A percentile compares a stretch with the other conserved stretches of the same genome.
Evolutionary conservation across 441 rosid species (phyloP).

Genomic region (Erodium texanum): DNA sequence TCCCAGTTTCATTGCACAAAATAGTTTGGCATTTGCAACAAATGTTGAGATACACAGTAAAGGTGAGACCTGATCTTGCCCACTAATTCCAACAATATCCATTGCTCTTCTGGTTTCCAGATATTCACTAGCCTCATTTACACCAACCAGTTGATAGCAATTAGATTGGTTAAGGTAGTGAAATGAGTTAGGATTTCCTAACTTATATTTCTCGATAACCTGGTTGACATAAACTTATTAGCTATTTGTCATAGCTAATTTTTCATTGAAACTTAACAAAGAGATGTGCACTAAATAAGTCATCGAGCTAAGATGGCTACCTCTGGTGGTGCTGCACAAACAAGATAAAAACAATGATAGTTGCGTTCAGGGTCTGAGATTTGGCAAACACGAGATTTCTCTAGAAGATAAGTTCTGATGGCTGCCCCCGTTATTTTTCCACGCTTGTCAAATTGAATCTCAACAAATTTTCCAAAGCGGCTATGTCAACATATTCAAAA

Average conservation of each 20-base stretch:
- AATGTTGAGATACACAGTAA: constrained; percentile 13
- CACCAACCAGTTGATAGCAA: constrained; percentile 73
- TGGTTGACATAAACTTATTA: constrained; percentile 22
- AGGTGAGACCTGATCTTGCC: constrained; percentile 64
- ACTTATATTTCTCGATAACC: constrained; percentile 80
- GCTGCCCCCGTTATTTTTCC: constrained; percentile 98
- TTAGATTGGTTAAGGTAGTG: constrained; percentile 90
- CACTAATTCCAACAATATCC: constrained; percentile 90
- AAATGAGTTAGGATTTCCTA: constrained; percentile 68
- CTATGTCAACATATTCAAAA: constrained; percentile 44
- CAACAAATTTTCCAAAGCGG: constrained; percentile 96
- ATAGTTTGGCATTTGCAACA: constrained; percentile 7
- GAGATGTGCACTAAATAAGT: constrained; percentile 8
- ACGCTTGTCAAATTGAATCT: constrained; percentile 91
- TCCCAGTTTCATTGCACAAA: constrained; percentile 10
- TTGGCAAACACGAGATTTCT: constrained; percentile 97
- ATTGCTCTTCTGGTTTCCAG: constrained; percentile 90
- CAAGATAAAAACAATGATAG: constrained; percentile 94
- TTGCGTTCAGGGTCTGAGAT: constrained; percentile 89
- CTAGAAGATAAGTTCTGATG: constrained; percentile 80
- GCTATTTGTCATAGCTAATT: background rate
- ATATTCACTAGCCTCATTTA: constrained; percentile 84
- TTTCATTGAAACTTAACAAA: background rate
- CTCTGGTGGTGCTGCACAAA: constrained; percentile 97
- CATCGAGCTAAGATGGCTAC: constrained; percentile 27